Base-by-base conservation (phyloP, 202 grass and related monocot species). In the Schoenoplectus triqueter region DNA sequence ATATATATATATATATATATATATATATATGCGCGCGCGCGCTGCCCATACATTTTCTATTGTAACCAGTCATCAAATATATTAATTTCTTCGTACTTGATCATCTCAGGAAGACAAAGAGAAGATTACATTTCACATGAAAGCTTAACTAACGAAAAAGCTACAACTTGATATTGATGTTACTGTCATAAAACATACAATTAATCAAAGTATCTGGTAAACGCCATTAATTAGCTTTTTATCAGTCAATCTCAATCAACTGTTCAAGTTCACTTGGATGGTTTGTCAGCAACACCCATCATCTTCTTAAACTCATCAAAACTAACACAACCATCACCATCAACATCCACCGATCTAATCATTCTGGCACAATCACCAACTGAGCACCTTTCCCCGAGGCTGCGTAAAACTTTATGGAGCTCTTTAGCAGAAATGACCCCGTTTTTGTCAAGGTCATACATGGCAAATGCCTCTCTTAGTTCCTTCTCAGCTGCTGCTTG, bases 281-380 rank as follows among this genome's bases (percentile, higher is more conserved):
- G 19, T 57, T 83, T 71, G 44, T 6, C 59, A 10, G 66, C 48
- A 82, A 59, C 72, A 86, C 85, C 87, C 92, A 97, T 97, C 94
- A 97, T 97, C 87, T 91, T 94, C 88, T 97, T 97, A 82, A 97
- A 97, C 67, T 97, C 94, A 21, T 94, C 92, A 84, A 94, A 97
- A 41, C 90, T 92, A 66, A 94, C 94, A 66, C 85, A 83, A 11
- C 94, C 94, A 60, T 97, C 94, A 20, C 88, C 94, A 41, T 97
- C 94, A 8, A n/a, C 80, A 62, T 97, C 94, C 80, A 97, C 88
- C 41, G 92, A 94, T 1, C 85, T 88, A 83, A 97, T 97, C 94
- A 97, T 97, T 70, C 86, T 74, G 0, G 92, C 85, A 86, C 94
- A 97, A 80, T 97, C 94, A 8, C 90, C 79, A 64, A 97, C 87